Base-by-base conservation (phyloP, 148 eudicot genomes). In the Heliosperma pusillum region DNA sequence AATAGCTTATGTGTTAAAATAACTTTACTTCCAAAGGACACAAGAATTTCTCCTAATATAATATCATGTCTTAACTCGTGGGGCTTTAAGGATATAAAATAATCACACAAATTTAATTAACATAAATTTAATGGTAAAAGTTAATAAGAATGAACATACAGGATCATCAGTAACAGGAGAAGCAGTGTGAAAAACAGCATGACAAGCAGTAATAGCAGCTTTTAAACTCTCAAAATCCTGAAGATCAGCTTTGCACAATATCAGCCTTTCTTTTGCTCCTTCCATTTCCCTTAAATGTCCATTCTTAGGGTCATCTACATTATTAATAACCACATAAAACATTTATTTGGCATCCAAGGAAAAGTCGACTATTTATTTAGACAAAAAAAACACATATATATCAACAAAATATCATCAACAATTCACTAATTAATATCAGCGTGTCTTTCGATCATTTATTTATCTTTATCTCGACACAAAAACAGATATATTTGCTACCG, bases 111-210 rank as follows among this genome's bases (percentile, higher is more conserved):
- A 36, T 6, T 5, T 36, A 36, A 36, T 36, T 36, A 36, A 36
- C 7, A 50, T 11, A 13, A 50, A 50, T 50, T 12, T 2, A 50
- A 50, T 7, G 17, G 55, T 50, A 50, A 50, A 50, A 50, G 12
- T 12, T 11, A 17, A 12, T 50, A 50, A 17, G 16, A 66, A 67
- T 3, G 26, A 40, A 72, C 84, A 62, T 81, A 91, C 98, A 53
- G 97, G 98, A 76, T 94, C 93, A 79, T 94, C 97, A 2, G 97
- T 94, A 24, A 94, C 92, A 1, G 97, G 98, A n/a, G 97, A 92
- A 11, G 98, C 98, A 58, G 96, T 90, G 84, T 91, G 97, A 76
- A 94, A 94, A 79, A 94, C 98, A 45, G 91, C 98, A 62, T 90
- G 85, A 79, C 97, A 94, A 0, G 96, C 98, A 36, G 76, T 66